Evolutionary conservation across 2,329 filamentous ascomycete genomes (phyloP), one percentile per base, ranked within the genome.

Genomic region (Fusarium multiceps): DNA sequence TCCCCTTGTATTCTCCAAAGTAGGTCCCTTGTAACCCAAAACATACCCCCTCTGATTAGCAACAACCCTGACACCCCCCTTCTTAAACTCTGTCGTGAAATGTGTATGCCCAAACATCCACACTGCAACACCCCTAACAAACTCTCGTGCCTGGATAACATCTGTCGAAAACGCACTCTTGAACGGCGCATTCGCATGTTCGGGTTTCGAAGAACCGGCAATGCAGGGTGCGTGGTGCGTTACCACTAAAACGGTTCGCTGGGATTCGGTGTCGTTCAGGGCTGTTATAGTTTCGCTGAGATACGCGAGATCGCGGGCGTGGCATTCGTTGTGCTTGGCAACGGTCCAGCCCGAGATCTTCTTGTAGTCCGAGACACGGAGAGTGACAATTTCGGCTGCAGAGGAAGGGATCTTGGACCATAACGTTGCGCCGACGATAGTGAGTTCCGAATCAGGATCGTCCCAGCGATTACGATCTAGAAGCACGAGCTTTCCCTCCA

Each of bases 191-290:
- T 79, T 75, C 4, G 78, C 71, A 51, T 90, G 78, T 65, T 84
- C 80, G 0, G 87, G 86, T 3, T 80, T 79, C 1, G 86, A 85
- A 3, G 85, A 84, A 9, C 80, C 81, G 46, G 81, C 66, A 1
- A 85, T 68, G n/a, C 79, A 84, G 2, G 88, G 87, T 4, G 87
- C 86, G 71, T 90, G 87, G 55, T 89, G 86, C 1, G 87, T 89
- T 1, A 85, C 81, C 0, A 90, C 81, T 0, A 90, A 61, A 8
- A 88, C 64, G 3, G 51, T 57, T 18, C 68, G 61, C 41, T 72
- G 65, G 37, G 59, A 62, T 34, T 69, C 66, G 4, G 51, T 4
- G 6, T 60, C 43, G 40, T 74, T 68, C 43, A 76, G 66, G 18
- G 72, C 46, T n/a, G 69, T 74, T 30, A 83, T 77, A 65, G 84